A percentile compares a stretch with the other conserved stretches of the same genome.
Conservation (phyloP, 495 filamentous ascomycete species). For the Letharia columbiana region DNA sequence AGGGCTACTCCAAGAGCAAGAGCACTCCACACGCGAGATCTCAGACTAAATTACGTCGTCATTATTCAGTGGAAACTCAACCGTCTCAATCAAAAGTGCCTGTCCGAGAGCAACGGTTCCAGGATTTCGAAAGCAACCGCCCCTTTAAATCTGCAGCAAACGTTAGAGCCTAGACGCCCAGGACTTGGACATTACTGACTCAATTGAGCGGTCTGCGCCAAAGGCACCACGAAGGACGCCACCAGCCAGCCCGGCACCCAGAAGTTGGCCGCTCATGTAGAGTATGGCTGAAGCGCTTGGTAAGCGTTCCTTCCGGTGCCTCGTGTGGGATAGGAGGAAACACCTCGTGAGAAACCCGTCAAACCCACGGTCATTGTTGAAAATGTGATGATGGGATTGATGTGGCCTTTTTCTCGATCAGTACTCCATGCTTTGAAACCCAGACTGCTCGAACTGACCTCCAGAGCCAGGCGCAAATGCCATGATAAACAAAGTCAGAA, state of each 20-base stretch:
- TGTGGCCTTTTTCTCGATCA: slow-evolving; percentile 24
- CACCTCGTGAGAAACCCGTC: slow-evolving; percentile 38
- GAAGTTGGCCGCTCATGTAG: slow-evolving; percentile 37
- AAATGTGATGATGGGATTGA: slow-evolving; percentile 46
- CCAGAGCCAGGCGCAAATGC: slow-evolving; percentile 42
- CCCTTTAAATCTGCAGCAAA: slow-evolving; percentile 27
- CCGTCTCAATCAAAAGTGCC: slow-evolving; percentile 39
- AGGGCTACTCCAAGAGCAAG: slow-evolving; percentile 46
- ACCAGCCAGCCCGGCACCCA: slow-evolving; percentile 40
- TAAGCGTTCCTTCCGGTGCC: not conserved
- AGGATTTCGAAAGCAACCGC: slow-evolving; percentile 31
- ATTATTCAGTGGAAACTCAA: slow-evolving; percentile 9
- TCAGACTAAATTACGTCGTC: not conserved
- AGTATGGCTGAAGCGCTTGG: slow-evolving; percentile 18
- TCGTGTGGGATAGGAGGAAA: not conserved
- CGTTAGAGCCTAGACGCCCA: not conserved
- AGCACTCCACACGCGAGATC: slow-evolving; percentile 14
- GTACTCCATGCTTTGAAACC: not conserved
- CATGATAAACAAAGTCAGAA: slow-evolving; percentile 44
- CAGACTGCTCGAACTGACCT: slow-evolving; percentile 20
- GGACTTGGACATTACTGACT: not conserved
- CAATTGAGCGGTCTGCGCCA: slow-evolving; percentile 25
- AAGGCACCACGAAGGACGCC: slow-evolving; percentile 32
- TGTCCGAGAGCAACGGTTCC: slow-evolving; percentile 25
- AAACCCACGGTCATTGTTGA: slow-evolving; percentile 44